Base-by-base conservation (phyloP, 2,329 filamentous ascomycete genomes). In the Xylariaceae sp. region DNA sequence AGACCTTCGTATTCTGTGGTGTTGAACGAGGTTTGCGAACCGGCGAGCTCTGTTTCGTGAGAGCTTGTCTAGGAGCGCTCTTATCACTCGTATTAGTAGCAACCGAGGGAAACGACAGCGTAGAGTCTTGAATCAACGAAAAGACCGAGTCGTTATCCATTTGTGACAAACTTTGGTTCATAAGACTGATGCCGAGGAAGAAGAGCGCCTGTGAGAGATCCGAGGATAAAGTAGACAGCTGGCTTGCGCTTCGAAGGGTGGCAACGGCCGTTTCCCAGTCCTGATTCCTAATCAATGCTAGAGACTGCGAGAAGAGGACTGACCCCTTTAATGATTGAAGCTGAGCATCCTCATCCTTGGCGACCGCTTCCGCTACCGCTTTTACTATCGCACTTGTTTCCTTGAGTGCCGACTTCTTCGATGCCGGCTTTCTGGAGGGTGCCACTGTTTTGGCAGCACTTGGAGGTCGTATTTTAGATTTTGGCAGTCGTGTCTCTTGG, bases 91-190 rank as follows among this genome's bases (percentile, higher is more conserved):
- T 55, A 12, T 65, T 55, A 57, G 71, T 68, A 60, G 74, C 73
- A 39, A 92, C 76, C 0, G 89, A 85, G 1, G 91, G 90, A 56
- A 92, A 87, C 0, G 91, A 95, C 30, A 96, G 85, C 0, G 91
- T 96, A 0, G 94, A 96, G 65, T 99, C 94, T 45, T 92, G 89
- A 12, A 97, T 80, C 7, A 92, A 88, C 19, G 89, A 95, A 69
- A 92, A 95, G 3, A 94, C 87, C 2, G 91, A 86, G 70, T 96
- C 89, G 3, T 81, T 80, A 9, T 85, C 80, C 75, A 96, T 88
- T 64, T 86, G 80, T 46, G 86, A 82, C 64, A 87, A 77, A 58
- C 85, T 87, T 68, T 87, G 80, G 12, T 83, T 78, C 56, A 90
- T 76, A 43, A 88, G 79, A 45, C 86, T 83, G 51, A 83, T 83